Evolutionary conservation across 768 basidiomycete species (phyloP).

Genomic region (Pisolithus orientalis): DNA sequence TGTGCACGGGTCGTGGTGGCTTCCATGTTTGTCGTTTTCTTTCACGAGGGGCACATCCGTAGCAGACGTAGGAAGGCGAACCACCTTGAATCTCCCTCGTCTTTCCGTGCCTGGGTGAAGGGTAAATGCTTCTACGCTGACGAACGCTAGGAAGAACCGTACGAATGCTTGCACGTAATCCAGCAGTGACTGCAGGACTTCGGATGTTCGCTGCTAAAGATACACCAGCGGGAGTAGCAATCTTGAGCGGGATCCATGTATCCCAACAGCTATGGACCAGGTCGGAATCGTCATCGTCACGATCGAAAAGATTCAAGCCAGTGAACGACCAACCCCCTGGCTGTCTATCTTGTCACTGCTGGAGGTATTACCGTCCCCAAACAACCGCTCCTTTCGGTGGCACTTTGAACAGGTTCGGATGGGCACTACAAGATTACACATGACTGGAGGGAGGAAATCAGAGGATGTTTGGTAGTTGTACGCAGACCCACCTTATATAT

Average conservation of each 20-base stretch:
- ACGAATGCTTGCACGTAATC: slow-evolving; percentile 25
- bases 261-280: slow-evolving; percentile 4
- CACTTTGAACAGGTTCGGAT: slow-evolving; percentile 28
- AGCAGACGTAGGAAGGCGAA: slow-evolving; percentile 25
- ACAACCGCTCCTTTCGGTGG: slow-evolving; percentile 19
- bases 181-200: slow-evolving; percentile 18
- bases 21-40: slow-evolving; percentile 17
- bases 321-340: slow-evolving; percentile 12
- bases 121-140: not conserved
- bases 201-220: slow-evolving; percentile 25
- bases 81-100: slow-evolving; percentile 25
- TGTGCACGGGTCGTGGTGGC: slow-evolving; percentile 12
- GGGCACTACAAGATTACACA: slow-evolving; percentile 26
- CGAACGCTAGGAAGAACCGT: not conserved
- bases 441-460: slow-evolving; percentile 7
- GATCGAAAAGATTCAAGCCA: not conserved
- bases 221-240: slow-evolving; percentile 24
- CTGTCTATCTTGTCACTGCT: slow-evolving; percentile 14
- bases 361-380: slow-evolving; percentile 9
- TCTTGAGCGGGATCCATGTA: slow-evolving; percentile 29
- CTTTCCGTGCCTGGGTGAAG: slow-evolving; percentile 21
- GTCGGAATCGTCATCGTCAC: not conserved
- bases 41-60: slow-evolving; percentile 15
- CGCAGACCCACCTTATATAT: not conserved
- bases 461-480: not conserved